phyloP scores from a whole-genome alignment of 2,329 filamentous ascomycete species.

The Botrytis hyacinthi region DNA sequence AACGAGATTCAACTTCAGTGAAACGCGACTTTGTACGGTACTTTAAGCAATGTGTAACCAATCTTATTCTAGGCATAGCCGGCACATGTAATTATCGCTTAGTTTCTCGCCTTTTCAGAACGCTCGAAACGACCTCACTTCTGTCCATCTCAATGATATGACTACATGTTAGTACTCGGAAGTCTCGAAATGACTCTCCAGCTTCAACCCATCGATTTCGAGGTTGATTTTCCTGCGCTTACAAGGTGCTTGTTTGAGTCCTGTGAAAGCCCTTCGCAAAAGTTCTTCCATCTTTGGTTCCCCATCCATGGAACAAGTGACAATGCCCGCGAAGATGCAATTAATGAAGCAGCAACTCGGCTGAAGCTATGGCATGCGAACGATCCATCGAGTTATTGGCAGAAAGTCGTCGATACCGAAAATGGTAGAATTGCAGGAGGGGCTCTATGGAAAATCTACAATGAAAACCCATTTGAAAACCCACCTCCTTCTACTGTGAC shows the following conservation, averaged over 20 bases:
- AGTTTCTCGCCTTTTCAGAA: neutral
- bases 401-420: conserved; percentile 20
- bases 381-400: conserved; percentile 19
- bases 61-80: neutral
- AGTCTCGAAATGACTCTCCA: neutral
- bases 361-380: conserved; percentile 20
- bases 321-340: conserved; percentile 18
- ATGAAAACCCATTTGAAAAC: conserved; percentile 14
- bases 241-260: conserved; percentile 18
- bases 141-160: neutral
- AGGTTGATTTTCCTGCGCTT: conserved; percentile 35
- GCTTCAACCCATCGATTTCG: conserved; percentile 6
- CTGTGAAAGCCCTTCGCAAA: conserved; percentile 14
- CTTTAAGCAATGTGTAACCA: neutral
- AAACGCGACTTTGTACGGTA: neutral
- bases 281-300: conserved; percentile 17
- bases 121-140: neutral
- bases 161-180: neutral
- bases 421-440: conserved; percentile 17
- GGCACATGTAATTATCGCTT: neutral
- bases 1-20: neutral
- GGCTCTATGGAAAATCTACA: conserved; percentile 18
- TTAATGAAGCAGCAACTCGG: conserved; percentile 20
- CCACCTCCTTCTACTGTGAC: conserved; percentile 2
- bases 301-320: conserved; percentile 16